Evolutionary conservation across 2,329 filamentous ascomycete species (phyloP), one percentile per base, ranked within the genome.

Genomic region (Hypoxylon sp.): DNA sequence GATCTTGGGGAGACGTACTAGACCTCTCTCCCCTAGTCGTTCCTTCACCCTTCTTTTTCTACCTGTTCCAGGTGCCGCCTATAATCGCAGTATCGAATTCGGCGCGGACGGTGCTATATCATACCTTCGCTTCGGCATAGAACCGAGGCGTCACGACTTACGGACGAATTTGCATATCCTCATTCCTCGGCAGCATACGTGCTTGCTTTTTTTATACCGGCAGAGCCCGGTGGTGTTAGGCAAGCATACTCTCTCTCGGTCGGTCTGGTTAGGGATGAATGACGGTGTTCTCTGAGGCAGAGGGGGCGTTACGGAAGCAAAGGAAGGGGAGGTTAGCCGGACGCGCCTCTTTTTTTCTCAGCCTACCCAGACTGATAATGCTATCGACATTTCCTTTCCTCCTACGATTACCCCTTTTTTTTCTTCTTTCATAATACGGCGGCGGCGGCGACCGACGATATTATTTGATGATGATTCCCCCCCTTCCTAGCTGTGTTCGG

Each of bases 1-100:
- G 82, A 84, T 58, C 70, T 83, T 57, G 82, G 81, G 52, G 82
- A 84, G 75, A 84, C 82, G 7, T 84, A 83, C 62, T 84, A 70
- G 74, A 29, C 37, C 38, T 20, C 59, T 40, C 45, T 48, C 29
- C 23, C 29, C 35, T 23, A 20, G 24, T 41, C 58, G 42, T 46
- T 56, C 21, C 66, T 64, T 43, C 68, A 75, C 52, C 58, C 48
- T 61, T 63, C 61, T 60, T 59, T 47, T 56, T 64, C 55, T 58
- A 63, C 38, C 21, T 59, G 47, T 60, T 65, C 48, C 52, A 48
- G 57, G 31, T 55, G 41, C 29, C 27, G 17, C 48, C 20, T 33
- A 18, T 43, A 57, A 50, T 45, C n/a, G 40, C 42, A 54, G 24
- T 38, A 27, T 52, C 48, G 24, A 61, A 55, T 21, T 18, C 15